Conservation (phyloP, 495 filamentous ascomycete species). For the Penicillium alfredii region DNA sequence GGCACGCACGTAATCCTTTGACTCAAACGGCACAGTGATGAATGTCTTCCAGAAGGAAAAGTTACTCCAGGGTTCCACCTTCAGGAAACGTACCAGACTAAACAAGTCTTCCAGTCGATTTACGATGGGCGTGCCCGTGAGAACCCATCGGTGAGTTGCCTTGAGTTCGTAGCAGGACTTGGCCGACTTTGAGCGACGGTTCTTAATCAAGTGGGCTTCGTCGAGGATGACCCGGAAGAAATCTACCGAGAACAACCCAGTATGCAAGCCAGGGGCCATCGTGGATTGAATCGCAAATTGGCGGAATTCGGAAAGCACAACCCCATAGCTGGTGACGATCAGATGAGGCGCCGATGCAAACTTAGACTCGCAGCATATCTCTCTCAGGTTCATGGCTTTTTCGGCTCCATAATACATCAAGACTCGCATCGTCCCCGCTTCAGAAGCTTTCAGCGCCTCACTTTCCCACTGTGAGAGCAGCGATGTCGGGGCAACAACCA, state of each 20-base stretch:
- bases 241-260: conserved; percentile 81
- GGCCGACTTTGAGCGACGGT: conserved; percentile 80
- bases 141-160: conserved; percentile 81
- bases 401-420: conserved; percentile 89
- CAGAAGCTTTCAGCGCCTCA: conserved; percentile 83
- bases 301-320: conserved; percentile 83
- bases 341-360: conserved; percentile 79
- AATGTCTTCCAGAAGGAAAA: conserved; percentile 99
- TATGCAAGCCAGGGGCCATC: conserved; percentile 52
- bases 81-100: conserved; percentile 81
- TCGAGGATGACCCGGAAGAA: conserved; percentile 95
- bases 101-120: conserved; percentile 97
- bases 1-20: conserved; percentile 85
- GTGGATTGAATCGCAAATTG: conserved; percentile 51
- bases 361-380: conserved; percentile 61
- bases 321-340: conserved; percentile 93
- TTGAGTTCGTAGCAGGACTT: conserved; percentile 86
- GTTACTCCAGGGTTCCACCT: conserved; percentile 95
- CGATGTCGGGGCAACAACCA: conserved; percentile 94
- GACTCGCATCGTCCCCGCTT: conserved; percentile 70
- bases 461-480: conserved; percentile 93
- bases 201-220: conserved; percentile 93
- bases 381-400: conserved; percentile 66
- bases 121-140: conserved; percentile 95
- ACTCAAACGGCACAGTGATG: conserved; percentile 94